Percentiles rank a stretch among this genome's conserved stretches.
These are phyloP conservation scores for Lecanicillium sp. DNA, from an alignment of 2,329 filamentous ascomycete genomes.

Conservation along the genomic window DNA sequence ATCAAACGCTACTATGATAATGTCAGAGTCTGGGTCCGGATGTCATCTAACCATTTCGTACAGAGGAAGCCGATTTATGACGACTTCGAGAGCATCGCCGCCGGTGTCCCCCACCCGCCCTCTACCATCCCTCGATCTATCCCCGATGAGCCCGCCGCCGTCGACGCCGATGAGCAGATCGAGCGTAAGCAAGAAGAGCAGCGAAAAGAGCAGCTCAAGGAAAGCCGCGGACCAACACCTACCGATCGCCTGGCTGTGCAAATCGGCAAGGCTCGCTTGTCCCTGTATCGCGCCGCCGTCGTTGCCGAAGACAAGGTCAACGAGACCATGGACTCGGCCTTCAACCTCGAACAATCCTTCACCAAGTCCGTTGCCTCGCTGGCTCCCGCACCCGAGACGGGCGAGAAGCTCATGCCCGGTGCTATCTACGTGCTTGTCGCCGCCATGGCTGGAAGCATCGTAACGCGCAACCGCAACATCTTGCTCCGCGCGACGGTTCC, in stretches of 20 bases:
- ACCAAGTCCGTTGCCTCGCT: conserved; percentile 83
- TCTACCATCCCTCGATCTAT: not conserved
- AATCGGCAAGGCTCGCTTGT: conserved; percentile 71
- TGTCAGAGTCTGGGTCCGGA: conserved; percentile 5
- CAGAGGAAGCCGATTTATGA: conserved; percentile 73
- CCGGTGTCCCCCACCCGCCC: not conserved
- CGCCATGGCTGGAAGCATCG: conserved; percentile 89
- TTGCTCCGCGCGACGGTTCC: conserved; percentile 71
- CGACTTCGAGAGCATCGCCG: conserved; percentile 37
- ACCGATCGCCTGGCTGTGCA: conserved; percentile 83
- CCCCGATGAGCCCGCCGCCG: conserved; percentile 1
- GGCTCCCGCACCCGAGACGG: conserved; percentile 74
- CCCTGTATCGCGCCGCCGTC: conserved; percentile 68
- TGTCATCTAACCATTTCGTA: not conserved
- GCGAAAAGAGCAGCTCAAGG: not conserved
- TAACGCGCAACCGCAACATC: conserved; percentile 80
- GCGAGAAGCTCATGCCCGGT: conserved; percentile 84
- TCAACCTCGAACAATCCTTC: conserved; percentile 81
- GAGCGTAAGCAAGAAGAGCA: conserved; percentile 17
- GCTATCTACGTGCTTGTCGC: conserved; percentile 87
- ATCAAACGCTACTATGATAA: conserved; percentile 21
- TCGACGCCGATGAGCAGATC: conserved; percentile 15
- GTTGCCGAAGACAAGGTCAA: conserved; percentile 78
- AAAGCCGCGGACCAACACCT: conserved; percentile 55
- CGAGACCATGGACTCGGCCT: conserved; percentile 66